A percentile compares a stretch with the other conserved stretches of the same genome.
Conservation (phyloP, 108 stramenopile genomes). For the Skeletonema grethae region DNA sequence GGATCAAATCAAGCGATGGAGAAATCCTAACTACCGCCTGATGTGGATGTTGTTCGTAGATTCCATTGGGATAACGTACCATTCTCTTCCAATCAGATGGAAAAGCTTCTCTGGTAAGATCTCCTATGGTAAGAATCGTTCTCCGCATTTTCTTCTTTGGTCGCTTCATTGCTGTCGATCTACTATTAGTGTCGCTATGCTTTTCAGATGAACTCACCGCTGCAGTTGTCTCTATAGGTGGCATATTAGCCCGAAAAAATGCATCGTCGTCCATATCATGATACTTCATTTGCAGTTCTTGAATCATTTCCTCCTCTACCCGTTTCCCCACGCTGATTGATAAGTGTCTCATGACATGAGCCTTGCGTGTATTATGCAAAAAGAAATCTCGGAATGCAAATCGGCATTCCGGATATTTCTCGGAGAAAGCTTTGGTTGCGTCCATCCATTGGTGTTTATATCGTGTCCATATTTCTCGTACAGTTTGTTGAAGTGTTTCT, state of each 20-base stretch:
- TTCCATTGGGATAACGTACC: constrained; percentile 21
- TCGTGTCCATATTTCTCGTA: constrained; percentile 55
- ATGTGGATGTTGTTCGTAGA: constrained; percentile 38
- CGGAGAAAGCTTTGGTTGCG: constrained; percentile 50
- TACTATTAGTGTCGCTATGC: constrained; percentile 5
- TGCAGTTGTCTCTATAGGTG: not conserved
- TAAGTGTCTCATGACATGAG: constrained; percentile 35
- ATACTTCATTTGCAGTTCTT: constrained; percentile 26
- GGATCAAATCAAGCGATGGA: constrained; percentile 55
- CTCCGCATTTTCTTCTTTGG: constrained; percentile 9
- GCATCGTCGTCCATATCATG: constrained; percentile 27
- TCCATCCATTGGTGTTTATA: constrained; percentile 67
- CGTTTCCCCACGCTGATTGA: constrained; percentile 42
- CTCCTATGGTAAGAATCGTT: constrained; percentile 13
- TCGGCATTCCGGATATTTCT: constrained; percentile 67
- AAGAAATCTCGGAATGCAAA: constrained; percentile 75
- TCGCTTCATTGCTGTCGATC: constrained; percentile 18
- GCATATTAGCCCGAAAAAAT: constrained; percentile 4
- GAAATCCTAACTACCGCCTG: constrained; percentile 53
- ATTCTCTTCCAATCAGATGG: constrained; percentile 8
- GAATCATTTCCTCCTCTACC: constrained; percentile 44
- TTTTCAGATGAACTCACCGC: constrained; percentile 11
- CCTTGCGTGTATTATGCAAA: constrained; percentile 15
- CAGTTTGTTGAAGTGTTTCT: constrained; percentile 23
- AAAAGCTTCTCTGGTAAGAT: constrained; percentile 7